These are phyloP conservation scores for Coccinonectria pachysandricola DNA, from an alignment of 2,329 filamentous ascomycete genomes.

Conservation along the genomic window DNA sequence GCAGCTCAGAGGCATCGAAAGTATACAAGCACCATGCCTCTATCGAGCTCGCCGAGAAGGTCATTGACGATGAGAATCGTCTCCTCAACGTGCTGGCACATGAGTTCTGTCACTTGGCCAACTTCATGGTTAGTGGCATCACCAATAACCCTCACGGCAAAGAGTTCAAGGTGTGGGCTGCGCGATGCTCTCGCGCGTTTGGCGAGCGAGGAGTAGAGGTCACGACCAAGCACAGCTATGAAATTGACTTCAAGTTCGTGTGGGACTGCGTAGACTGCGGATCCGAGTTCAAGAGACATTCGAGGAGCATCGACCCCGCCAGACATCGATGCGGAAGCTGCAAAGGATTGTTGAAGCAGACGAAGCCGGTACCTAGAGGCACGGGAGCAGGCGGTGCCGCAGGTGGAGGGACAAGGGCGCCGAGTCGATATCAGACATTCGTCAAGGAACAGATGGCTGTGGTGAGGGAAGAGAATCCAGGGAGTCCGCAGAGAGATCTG, in stretches of 20 bases:
- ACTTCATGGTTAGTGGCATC: constrained; percentile 75
- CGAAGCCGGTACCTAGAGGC: constrained; percentile 57
- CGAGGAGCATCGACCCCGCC: constrained; percentile 66
- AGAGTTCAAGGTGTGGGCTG: constrained; percentile 70
- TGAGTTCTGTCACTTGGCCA: constrained; percentile 90
- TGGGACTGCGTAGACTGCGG: constrained; percentile 69
- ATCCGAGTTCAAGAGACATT: constrained; percentile 71
- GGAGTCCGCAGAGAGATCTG: constrained; percentile 53
- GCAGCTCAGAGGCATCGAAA: constrained; percentile 16
- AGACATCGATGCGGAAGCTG: constrained; percentile 72
- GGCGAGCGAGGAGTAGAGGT: constrained; percentile 57
- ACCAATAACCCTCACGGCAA: constrained; percentile 70
- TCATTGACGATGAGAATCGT: constrained; percentile 67
- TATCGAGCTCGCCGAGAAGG: constrained; percentile 83
- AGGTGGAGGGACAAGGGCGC: constrained; percentile 6
- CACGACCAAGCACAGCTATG: constrained; percentile 82
- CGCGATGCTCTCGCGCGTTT: constrained; percentile 46
- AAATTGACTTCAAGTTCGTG: constrained; percentile 85
- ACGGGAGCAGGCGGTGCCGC: constrained; percentile 6
- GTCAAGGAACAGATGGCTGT: constrained; percentile 59
- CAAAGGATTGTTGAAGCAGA: constrained; percentile 60
- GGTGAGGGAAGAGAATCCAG: constrained; percentile 46
- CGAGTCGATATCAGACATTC: constrained; percentile 39
- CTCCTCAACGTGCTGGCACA: constrained; percentile 89
- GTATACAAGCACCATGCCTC: constrained; percentile 51